phyloP scores from a whole-genome alignment of 2,329 filamentous ascomycete genomes.

The Esteya vermicola region DNA sequence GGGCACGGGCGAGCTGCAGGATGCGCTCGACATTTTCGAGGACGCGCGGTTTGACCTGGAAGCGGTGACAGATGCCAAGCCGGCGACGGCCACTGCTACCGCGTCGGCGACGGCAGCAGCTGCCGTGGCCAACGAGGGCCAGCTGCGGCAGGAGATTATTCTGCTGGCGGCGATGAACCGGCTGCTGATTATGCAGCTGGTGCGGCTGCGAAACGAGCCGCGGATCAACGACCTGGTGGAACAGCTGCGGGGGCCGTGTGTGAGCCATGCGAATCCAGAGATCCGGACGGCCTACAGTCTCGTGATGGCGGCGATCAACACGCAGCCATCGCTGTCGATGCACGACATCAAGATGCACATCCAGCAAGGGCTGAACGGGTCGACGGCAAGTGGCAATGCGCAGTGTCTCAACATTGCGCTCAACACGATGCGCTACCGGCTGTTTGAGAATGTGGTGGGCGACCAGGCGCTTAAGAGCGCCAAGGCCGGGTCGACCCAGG shows the following conservation, averaged over 20 bases:
- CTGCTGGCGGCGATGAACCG: slow-evolving; percentile 55
- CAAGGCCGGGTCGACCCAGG: slow-evolving; percentile 52
- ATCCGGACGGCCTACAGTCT: slow-evolving; percentile 68
- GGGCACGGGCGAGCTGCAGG: slow-evolving; percentile 57
- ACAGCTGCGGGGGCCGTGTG: slow-evolving; percentile 52
- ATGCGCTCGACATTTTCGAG: slow-evolving; percentile 53
- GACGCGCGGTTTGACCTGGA: slow-evolving; percentile 41
- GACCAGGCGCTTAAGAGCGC: slow-evolving; percentile 68
- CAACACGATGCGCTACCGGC: slow-evolving; percentile 68
- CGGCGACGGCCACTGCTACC: not conserved
- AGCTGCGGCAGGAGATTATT: slow-evolving; percentile 43
- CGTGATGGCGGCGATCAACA: slow-evolving; percentile 52
- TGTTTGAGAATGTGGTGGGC: slow-evolving; percentile 72
- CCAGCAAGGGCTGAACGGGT: slow-evolving; percentile 54
- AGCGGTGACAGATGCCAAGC: slow-evolving; percentile 13
- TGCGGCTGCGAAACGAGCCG: slow-evolving; percentile 38
- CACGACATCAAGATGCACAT: slow-evolving; percentile 69
- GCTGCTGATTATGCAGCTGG: slow-evolving; percentile 58
- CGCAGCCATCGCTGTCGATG: slow-evolving; percentile 49
- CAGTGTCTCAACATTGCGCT: slow-evolving; percentile 74
- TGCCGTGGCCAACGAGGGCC: slow-evolving; percentile 19
- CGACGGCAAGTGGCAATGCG: slow-evolving; percentile 56
- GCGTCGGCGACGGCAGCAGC: slow-evolving; percentile 17
- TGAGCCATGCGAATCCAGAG: slow-evolving; percentile 55
- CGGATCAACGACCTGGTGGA: slow-evolving; percentile 48